Conservation (phyloP, 345 rosid genomes). For the Hibiscus tridactylites region DNA sequence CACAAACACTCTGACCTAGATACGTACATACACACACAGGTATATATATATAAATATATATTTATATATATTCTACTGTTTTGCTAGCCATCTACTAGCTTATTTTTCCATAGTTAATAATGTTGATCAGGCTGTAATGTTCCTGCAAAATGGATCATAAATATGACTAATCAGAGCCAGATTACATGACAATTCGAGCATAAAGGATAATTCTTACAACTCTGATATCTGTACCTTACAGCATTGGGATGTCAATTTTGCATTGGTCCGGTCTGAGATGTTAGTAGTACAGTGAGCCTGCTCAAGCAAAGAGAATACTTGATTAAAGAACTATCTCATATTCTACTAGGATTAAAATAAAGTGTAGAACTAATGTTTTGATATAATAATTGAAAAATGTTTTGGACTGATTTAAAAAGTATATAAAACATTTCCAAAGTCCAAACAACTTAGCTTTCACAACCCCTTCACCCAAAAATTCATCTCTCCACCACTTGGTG, state of each 20-base stretch:
- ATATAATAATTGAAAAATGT: too few relatives aligned
- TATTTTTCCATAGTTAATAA: slow-evolving; percentile 12
- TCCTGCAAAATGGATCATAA: not conserved
- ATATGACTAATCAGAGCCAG: not conserved
- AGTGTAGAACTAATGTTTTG: too few relatives aligned
- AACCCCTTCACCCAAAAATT: too few relatives aligned
- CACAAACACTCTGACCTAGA: not conserved
- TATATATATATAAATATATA: too few relatives aligned
- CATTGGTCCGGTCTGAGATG: slow-evolving; percentile 1
- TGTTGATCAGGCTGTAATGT: not conserved
- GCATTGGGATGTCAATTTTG: not conserved
- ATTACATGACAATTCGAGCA: not conserved
- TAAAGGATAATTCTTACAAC: too few relatives aligned
- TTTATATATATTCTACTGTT: not conserved
- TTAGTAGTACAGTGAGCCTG: slow-evolving; percentile 57
- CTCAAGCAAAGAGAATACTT: slow-evolving; percentile 5
- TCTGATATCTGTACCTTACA: too few relatives aligned
- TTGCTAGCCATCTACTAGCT: not conserved
- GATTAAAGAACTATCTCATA: not conserved
- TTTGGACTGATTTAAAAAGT: too few relatives aligned
- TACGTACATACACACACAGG: not conserved
- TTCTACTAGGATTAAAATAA: not conserved
- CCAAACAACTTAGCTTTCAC: too few relatives aligned
- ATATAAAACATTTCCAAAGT: too few relatives aligned
- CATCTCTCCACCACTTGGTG: too few relatives aligned